Base-by-base conservation (phyloP, 768 basidiomycete genomes). In the Cystobasidium onofrii region DNA sequence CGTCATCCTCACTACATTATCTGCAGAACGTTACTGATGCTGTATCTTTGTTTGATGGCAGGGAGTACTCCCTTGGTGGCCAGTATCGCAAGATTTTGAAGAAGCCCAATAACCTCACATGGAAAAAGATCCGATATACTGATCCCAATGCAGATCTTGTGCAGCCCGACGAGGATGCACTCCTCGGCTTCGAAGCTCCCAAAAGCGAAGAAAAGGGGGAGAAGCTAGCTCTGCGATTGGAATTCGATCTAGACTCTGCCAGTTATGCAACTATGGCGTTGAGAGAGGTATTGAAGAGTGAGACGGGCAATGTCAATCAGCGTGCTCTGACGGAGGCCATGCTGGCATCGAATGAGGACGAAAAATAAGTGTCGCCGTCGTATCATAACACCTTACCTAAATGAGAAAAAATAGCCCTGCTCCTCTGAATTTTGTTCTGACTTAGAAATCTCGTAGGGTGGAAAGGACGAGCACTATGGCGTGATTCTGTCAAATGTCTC, bases 261-360 rank as follows among this genome's bases (percentile, higher is more conserved):
- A 89, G 92, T 3, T 99, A 97, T 81, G 96, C 96, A 1, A 99
- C 96, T 1, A 99, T 99, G 96, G 95, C 94, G 1, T 81, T 99
- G 77, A 87, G 92, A 50, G 92, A 96, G 82, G 87, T 96, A 54
- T 92, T 93, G 17, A 98, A 95, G 83, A 91, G 89, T 39, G 93
- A 97, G 79, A 97, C 94, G 23, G 92, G 91, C 25, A 78, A 57
- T 50, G 57, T 62, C 4, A 25, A 71, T 15, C 74, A 75, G 41
- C 27, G 46, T 1, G 44, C 36, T 7, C 29, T 75, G n/a, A 71
- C 70, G 18, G 67, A 62, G 44, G 73, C 61, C 15, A 73, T 73
- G 73, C 23, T 72, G 70, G 18, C 46, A 12, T 20, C 20, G 4
- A n/a, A 50, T 4, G 20, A 50, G 46, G 18, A 4, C 20, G 46